phyloP scores from a whole-genome alignment of 768 basidiomycete species.

The Ramaria rubella region DNA sequence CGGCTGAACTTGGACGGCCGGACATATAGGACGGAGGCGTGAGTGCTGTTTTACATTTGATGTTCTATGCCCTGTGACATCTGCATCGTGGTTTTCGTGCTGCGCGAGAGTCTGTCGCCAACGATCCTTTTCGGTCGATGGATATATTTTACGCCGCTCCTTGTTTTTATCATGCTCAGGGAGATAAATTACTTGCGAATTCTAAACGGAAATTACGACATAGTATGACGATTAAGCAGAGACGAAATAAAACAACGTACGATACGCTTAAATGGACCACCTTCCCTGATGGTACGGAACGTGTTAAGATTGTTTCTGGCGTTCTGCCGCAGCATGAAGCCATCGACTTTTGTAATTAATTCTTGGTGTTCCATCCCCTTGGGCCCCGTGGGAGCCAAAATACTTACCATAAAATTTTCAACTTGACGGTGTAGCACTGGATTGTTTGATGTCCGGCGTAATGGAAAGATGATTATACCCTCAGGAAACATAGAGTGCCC shows the following conservation, averaged over 20 bases:
- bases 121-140: too few species aligned
- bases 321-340: neutral
- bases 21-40: too few species aligned
- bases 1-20: too few species aligned
- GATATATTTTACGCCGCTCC: neutral
- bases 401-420: neutral
- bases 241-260: neutral
- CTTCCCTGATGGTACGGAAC: neutral
- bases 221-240: neutral
- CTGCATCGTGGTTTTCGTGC: too few species aligned
- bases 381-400: neutral
- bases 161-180: too few species aligned
- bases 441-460: neutral
- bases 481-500: neutral
- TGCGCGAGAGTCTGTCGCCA: too few species aligned
- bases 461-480: neutral
- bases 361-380: neutral
- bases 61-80: too few species aligned
- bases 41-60: too few species aligned
- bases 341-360: neutral
- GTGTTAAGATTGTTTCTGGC: neutral
- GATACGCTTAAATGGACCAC: neutral
- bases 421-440: neutral
- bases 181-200: too few species aligned
- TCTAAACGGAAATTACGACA: neutral